Conservation (phyloP, 1,284 basidiomycete species). For the Ganoderma resinaceum region DNA sequence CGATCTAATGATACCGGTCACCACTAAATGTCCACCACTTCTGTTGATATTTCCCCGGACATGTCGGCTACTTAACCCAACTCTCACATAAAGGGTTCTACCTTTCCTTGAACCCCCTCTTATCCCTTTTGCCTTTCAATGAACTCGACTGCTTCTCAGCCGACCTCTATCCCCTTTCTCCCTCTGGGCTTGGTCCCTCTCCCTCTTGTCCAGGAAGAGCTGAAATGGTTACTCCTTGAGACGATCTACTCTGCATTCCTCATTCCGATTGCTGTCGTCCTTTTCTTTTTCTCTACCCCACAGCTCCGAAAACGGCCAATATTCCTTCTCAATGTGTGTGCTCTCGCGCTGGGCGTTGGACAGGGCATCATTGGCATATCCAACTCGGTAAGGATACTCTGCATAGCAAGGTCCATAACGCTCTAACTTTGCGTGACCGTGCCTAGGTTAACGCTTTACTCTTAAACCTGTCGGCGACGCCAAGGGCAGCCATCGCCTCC, state of each 20-base stretch:
- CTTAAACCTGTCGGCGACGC: not conserved
- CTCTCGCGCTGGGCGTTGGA: not conserved
- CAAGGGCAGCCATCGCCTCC: not conserved
- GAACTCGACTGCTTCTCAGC: not conserved
- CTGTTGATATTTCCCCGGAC: not conserved
- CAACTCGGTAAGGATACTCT: not conserved
- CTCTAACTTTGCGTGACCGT: too few relatives aligned
- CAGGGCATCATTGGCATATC: not conserved
- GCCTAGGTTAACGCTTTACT: not conserved
- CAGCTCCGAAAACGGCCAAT: slow-evolving; percentile 33
- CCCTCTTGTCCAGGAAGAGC: not conserved
- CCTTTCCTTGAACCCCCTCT: not conserved
- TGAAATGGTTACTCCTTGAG: slow-evolving; percentile 30
- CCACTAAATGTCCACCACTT: not conserved
- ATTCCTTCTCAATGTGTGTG: slow-evolving; percentile 37
- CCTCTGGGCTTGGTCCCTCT: not conserved
- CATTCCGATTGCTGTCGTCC: slow-evolving; percentile 32
- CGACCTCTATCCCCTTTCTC: not conserved
- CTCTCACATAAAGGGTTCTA: not conserved
- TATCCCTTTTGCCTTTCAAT: not conserved
- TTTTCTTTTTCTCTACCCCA: slow-evolving; percentile 37
- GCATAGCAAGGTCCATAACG: too few relatives aligned
- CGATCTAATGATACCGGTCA: too few relatives aligned
- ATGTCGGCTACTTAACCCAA: not conserved
- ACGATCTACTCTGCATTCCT: slow-evolving; percentile 27